Evolutionary conservation across 1,284 basidiomycete species (phyloP).

Genomic region (Coriolopsis trogii): DNA sequence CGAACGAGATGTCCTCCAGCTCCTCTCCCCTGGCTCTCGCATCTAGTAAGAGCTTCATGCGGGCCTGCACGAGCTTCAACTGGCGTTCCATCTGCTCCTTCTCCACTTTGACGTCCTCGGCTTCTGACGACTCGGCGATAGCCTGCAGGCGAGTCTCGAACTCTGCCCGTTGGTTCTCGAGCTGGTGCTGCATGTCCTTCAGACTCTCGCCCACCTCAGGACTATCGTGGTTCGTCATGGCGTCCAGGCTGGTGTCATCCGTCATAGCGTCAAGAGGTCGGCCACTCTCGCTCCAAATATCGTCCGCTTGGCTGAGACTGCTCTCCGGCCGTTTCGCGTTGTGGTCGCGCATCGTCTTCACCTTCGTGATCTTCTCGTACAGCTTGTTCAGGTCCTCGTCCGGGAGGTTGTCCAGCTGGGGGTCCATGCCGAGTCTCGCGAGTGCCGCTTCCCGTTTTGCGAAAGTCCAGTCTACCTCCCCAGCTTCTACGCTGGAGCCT

Average conservation of each 20-base stretch:
- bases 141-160: constrained; percentile 71
- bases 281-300: constrained; percentile 82
- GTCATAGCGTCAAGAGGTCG: constrained; percentile 76
- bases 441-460: constrained; percentile 91
- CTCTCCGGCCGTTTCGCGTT: constrained; percentile 80
- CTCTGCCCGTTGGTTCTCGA: constrained; percentile 51
- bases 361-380: constrained; percentile 90
- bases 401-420: constrained; percentile 86
- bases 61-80: constrained; percentile 76
- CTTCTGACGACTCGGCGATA: constrained; percentile 73
- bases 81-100: constrained; percentile 92
- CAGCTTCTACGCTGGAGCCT: constrained; percentile 65
- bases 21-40: constrained; percentile 81
- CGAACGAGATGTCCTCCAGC: constrained; percentile 60
- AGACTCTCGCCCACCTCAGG: constrained; percentile 66
- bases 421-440: constrained; percentile 81
- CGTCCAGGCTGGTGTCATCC: constrained; percentile 84
- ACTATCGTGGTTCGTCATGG: constrained; percentile 64
- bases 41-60: constrained; percentile 83
- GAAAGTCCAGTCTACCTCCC: constrained; percentile 91
- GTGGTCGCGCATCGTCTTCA: constrained; percentile 86
- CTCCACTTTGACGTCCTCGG: constrained; percentile 84
- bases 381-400: constrained; percentile 94
- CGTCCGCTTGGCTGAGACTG: constrained; percentile 82
- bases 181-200: constrained; percentile 70